phyloP scores from a whole-genome alignment of 1,139 yeast species.

The Protomyces macrosporus region DNA sequence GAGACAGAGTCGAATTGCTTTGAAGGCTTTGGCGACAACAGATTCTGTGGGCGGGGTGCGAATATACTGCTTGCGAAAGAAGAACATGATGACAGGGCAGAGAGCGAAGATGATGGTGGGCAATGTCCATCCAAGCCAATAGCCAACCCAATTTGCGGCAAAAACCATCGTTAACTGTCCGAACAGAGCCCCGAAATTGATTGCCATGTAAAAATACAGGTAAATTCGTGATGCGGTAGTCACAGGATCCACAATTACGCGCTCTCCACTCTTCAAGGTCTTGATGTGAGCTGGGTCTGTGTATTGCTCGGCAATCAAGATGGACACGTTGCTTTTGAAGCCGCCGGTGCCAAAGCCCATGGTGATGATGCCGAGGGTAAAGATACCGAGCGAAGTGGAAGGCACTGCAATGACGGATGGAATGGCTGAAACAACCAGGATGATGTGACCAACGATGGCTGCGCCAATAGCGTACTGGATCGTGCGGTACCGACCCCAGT shows the following conservation, averaged over 20 bases:
- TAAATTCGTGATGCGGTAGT: slow-evolving; percentile 70
- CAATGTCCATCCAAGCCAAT: slow-evolving; percentile 68
- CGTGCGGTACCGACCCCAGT: slow-evolving; percentile 66
- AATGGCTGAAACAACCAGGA: slow-evolving; percentile 66
- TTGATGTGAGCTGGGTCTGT: slow-evolving; percentile 56
- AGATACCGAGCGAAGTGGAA: slow-evolving; percentile 49
- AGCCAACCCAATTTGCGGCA: slow-evolving; percentile 58
- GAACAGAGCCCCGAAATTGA: slow-evolving; percentile 73
- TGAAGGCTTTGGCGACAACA: slow-evolving; percentile 55
- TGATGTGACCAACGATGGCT: slow-evolving; percentile 56
- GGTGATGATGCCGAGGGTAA: slow-evolving; percentile 54
- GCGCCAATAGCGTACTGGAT: slow-evolving; percentile 57
- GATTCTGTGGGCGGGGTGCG: slow-evolving; percentile 61
- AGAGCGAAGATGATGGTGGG: slow-evolving; percentile 62
- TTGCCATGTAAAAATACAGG: slow-evolving; percentile 70
- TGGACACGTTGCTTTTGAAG: slow-evolving; percentile 72
- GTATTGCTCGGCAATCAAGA: slow-evolving; percentile 73
- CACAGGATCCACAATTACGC: slow-evolving; percentile 65
- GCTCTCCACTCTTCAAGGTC: slow-evolving; percentile 56
- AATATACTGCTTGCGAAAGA: slow-evolving; percentile 56
- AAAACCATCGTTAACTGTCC: slow-evolving; percentile 72
- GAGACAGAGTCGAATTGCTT: slow-evolving; percentile 27
- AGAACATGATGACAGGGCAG: slow-evolving; percentile 51
- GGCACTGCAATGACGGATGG: slow-evolving; percentile 53
- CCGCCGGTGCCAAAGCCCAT: slow-evolving; percentile 80